Conservation (phyloP, 2,329 filamentous ascomycete genomes). For the Hymenoscyphus fructigenus region DNA sequence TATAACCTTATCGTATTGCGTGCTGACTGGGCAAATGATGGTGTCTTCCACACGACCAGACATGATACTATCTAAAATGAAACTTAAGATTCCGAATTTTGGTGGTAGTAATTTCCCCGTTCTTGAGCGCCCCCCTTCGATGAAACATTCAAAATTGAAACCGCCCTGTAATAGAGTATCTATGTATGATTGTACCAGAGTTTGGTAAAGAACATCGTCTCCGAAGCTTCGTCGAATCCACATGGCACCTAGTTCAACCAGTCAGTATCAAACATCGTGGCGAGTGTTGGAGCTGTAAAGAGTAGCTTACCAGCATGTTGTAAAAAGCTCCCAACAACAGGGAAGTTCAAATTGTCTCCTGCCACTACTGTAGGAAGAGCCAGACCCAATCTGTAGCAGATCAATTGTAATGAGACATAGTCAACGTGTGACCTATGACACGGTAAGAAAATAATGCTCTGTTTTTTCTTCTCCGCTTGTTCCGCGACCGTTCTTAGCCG, state of each 20-base stretch:
- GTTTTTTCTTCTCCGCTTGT: conserved; percentile 79
- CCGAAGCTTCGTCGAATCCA: conserved; percentile 93
- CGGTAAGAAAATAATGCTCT: conserved; percentile 93
- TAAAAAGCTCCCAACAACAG: conserved; percentile 82
- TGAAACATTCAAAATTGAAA: conserved; percentile 96
- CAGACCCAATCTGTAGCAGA: conserved; percentile 90
- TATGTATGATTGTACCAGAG: conserved; percentile 94
- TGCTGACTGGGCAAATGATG: conserved; percentile 92
- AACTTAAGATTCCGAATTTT: conserved; percentile 93
- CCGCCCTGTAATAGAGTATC: conserved; percentile 88
- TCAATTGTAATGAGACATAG: conserved; percentile 90
- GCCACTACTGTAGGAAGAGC: conserved; percentile 89
- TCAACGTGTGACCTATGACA: conserved; percentile 95
- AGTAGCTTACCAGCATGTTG: conserved; percentile 74
- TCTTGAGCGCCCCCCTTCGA: conserved; percentile 88
- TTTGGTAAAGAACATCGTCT: conserved; percentile 85
- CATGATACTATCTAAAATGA: conserved; percentile 85
- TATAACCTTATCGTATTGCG: conserved; percentile 98
- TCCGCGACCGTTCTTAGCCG: conserved; percentile 79
- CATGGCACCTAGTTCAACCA: conserved; percentile 65
- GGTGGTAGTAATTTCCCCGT: conserved; percentile 92
- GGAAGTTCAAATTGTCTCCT: conserved; percentile 95
- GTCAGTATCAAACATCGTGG: not conserved
- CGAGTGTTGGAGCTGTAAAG: not conserved
- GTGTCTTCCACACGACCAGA: conserved; percentile 87